Percentiles rank a stretch among this genome's conserved stretches.
Conservation (phyloP, 768 basidiomycete species). For the Phallus indusiatus region DNA sequence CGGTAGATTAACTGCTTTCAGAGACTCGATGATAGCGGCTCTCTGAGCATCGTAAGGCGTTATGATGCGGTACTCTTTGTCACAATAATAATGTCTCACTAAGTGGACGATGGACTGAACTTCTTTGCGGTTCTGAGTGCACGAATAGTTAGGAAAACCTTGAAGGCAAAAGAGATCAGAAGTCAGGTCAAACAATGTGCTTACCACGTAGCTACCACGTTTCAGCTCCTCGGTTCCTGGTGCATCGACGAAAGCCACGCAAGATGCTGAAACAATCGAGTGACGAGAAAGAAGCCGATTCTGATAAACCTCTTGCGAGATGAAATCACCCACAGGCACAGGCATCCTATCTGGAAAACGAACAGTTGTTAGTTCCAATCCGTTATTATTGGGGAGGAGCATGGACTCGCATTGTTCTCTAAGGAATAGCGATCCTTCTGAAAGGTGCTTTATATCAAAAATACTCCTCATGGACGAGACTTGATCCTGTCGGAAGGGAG, state of each 20-base stretch:
- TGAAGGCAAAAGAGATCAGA: not conserved
- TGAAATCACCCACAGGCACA: conserved; percentile 63
- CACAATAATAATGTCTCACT: conserved; percentile 44
- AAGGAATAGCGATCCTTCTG: conserved; percentile 40
- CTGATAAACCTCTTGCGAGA: conserved; percentile 61
- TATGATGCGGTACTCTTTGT: conserved; percentile 51
- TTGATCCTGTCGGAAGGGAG: conserved; percentile 71
- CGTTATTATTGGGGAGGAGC: not conserved
- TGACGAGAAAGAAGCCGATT: conserved; percentile 46
- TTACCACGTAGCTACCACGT: conserved; percentile 39
- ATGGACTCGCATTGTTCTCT: conserved; percentile 60
- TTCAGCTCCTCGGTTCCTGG: conserved; percentile 27
- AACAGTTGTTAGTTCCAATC: conserved; percentile 1
- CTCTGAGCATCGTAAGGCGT: conserved; percentile 79
- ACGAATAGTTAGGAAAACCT: not conserved
- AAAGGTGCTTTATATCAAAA: conserved; percentile 65
- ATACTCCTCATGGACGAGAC: conserved; percentile 58
- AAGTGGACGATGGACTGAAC: conserved; percentile 45
- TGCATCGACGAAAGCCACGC: conserved; percentile 56
- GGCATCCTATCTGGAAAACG: conserved; percentile 66
- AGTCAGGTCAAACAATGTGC: conserved; percentile 9
- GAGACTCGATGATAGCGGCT: conserved; percentile 41
- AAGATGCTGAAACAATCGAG: conserved; percentile 32
- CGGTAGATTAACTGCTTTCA: conserved; percentile 39
- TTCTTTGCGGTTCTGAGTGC: conserved; percentile 51